phyloP scores from a whole-genome alignment of 2,329 filamentous ascomycete species.

The Arthrobotrys sinensis region DNA sequence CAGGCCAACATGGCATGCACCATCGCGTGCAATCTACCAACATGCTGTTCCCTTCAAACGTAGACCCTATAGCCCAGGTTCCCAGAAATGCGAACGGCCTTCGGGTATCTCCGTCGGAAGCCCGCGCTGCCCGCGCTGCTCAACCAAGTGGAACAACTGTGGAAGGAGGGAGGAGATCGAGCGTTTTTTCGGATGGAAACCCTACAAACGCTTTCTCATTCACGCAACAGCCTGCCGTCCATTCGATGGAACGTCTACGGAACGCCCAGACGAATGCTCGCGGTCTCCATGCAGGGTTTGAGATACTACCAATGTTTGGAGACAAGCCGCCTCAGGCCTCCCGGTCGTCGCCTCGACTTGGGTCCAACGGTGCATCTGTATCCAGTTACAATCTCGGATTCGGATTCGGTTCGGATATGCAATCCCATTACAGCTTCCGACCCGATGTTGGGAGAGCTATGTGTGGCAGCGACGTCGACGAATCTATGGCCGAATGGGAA shows the following conservation, averaged over 20 bases:
- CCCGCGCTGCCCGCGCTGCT: slow-evolving; percentile 46
- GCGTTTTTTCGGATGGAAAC: slow-evolving; percentile 4
- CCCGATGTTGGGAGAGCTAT: slow-evolving; percentile 38
- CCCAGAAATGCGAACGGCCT: slow-evolving; percentile 38
- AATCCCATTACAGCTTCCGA: slow-evolving; percentile 47
- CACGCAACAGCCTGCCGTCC: slow-evolving; percentile 15
- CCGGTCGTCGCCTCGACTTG: slow-evolving; percentile 49
- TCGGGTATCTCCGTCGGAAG: slow-evolving; percentile 48
- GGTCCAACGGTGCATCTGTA: slow-evolving; percentile 18
- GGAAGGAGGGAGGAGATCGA: neutral
- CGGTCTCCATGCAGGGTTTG: slow-evolving; percentile 51
- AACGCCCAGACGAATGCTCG: slow-evolving; percentile 38
- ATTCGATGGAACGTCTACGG: slow-evolving; percentile 22
- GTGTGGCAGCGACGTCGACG: slow-evolving; percentile 39
- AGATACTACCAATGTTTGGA: slow-evolving; percentile 57
- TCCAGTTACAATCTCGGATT: slow-evolving; percentile 52
- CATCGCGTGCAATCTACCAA: slow-evolving; percentile 58
- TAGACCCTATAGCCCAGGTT: slow-evolving; percentile 44
- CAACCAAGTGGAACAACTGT: slow-evolving; percentile 18
- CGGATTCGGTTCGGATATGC: slow-evolving; percentile 48
- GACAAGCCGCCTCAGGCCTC: slow-evolving; percentile 55
- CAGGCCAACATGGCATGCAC: slow-evolving; percentile 32
- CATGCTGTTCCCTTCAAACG: slow-evolving; percentile 55
- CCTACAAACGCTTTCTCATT: neutral
- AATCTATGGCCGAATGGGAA: slow-evolving; percentile 58